Percentiles rank a stretch among this genome's conserved stretches.
phyloP scores from a whole-genome alignment of 78 protist species.

The Dictyostelium intermedium region DNA sequence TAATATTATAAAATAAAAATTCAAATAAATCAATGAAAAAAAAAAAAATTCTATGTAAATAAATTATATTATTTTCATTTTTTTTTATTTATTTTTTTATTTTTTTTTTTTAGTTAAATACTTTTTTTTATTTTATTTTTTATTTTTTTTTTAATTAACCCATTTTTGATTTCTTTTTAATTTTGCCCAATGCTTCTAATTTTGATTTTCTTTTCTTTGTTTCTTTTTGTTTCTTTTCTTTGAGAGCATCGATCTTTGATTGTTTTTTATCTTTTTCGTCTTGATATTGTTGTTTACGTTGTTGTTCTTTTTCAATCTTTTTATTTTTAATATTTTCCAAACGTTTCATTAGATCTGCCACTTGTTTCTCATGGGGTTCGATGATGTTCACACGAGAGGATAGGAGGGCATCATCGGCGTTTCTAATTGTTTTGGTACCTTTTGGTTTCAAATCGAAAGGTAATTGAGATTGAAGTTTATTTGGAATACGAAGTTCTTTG shows the following conservation, averaged over 20 bases:
- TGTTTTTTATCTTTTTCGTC: not conserved
- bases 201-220: conserved; percentile 61
- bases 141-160: not conserved
- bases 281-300: not conserved
- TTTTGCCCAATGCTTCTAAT: conserved; percentile 31
- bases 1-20: no score
- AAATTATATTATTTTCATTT: not conserved
- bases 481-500: conserved; percentile 43
- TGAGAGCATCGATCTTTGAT: not conserved
- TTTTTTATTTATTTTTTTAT: not conserved
- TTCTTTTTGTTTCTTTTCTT: conserved; percentile 18
- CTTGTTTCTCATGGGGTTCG: conserved; percentile 52
- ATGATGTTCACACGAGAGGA: conserved; percentile 25
- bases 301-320: conserved; percentile 50
- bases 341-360: conserved; percentile 19
- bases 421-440: not conserved
- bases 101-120: not conserved
- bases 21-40: no score
- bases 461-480: conserved; percentile 18
- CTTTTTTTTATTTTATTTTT: not conserved
- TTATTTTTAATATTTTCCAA: conserved; percentile 42
- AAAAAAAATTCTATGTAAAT: not conserved
- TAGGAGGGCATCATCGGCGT: conserved; percentile 2
- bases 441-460: conserved; percentile 73
- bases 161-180: conserved; percentile 41